phyloP scores from a whole-genome alignment of 345 rosid genomes.

The Salix caprea region DNA sequence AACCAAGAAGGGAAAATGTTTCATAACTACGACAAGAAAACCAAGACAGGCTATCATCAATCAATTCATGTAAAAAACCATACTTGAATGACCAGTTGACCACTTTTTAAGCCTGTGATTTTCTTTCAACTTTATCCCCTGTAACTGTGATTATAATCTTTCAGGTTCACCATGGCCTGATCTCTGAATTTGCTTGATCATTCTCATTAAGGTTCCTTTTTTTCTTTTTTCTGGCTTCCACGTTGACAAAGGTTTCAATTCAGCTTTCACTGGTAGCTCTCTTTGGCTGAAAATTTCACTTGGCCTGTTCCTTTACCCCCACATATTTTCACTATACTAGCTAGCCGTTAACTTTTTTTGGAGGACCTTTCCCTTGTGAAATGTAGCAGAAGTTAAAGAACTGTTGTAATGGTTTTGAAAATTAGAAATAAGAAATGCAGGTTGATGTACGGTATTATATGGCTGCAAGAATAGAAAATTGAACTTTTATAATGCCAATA shows the following conservation, averaged over 20 bases:
- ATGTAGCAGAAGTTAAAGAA: background rate
- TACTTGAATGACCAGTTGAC: background rate
- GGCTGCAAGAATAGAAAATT: background rate
- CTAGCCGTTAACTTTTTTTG: background rate
- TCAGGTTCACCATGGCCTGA: background rate
- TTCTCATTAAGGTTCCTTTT: background rate
- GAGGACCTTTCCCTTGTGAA: background rate
- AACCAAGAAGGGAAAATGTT: background rate
- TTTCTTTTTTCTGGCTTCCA: background rate
- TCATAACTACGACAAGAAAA: background rate
- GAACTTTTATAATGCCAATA: background rate
- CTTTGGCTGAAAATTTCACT: background rate
- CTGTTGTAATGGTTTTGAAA: no score
- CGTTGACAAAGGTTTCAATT: background rate
- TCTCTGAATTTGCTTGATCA: background rate
- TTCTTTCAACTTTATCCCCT: background rate
- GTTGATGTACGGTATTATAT: background rate
- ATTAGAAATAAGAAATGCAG: background rate
- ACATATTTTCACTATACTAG: background rate
- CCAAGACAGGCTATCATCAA: constrained; percentile 2
- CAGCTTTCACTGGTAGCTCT: background rate
- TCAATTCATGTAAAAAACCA: background rate
- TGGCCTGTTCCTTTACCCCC: background rate
- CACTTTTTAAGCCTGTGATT: background rate
- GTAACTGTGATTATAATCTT: background rate